Evolutionary conservation across 2,329 filamentous ascomycete species (phyloP).

Genomic region (Coniochaeta prunicola): DNA sequence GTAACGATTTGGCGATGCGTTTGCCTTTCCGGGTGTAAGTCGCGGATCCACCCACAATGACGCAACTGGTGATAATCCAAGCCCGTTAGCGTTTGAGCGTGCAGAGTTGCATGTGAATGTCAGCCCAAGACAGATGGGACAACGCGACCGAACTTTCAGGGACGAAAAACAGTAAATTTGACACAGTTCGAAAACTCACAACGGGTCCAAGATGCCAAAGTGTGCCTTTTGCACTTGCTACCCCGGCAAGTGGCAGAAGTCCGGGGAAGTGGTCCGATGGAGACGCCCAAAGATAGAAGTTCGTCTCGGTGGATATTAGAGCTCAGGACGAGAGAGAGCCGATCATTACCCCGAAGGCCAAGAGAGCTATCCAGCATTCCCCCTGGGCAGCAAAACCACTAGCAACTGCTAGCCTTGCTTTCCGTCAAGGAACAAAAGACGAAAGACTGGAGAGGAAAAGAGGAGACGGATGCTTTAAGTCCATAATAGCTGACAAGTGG

Average conservation of each 20-base stretch:
- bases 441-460: background rate
- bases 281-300: background rate
- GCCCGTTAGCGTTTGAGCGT: background rate
- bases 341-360: background rate
- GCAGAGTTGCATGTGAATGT: background rate
- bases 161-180: background rate
- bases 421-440: background rate
- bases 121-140: background rate
- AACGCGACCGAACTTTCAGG: background rate
- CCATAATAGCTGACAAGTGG: background rate
- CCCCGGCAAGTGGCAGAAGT: background rate
- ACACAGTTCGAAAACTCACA: no score
- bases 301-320: background rate
- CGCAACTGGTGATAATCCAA: background rate
- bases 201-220: background rate
- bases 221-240: background rate
- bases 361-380: conserved; percentile 1
- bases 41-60: background rate
- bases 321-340: background rate
- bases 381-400: background rate
- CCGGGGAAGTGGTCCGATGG: background rate
- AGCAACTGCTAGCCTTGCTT: background rate
- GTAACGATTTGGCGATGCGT: background rate
- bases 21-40: background rate
- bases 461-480: background rate